These are phyloP conservation scores for Sonneratia caseolaris DNA, from an alignment of 345 rosid genomes.

Conservation along the genomic window DNA sequence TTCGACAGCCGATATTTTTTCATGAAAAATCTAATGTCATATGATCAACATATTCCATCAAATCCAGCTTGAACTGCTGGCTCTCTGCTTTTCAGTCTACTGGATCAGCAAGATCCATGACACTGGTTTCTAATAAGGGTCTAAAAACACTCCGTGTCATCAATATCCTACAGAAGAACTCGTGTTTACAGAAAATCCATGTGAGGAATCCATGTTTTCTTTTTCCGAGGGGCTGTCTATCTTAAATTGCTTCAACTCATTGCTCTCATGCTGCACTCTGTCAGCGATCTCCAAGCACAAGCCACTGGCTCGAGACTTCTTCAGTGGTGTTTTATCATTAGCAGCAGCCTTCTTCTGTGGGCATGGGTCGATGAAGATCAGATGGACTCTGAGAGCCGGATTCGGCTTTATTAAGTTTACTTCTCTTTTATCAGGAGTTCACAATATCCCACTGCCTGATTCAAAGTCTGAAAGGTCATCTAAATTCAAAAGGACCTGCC, in stretches of 20 bases:
- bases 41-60: too few relatives aligned
- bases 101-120: too few relatives aligned
- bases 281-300: slow-evolving; percentile 73
- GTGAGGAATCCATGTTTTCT: too few relatives aligned
- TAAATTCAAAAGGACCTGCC: slow-evolving; percentile 68
- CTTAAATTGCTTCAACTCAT: slow-evolving; percentile 43
- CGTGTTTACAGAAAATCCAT: too few relatives aligned
- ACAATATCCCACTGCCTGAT: slow-evolving; percentile 48
- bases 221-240: slow-evolving; percentile 17
- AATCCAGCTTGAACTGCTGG: too few relatives aligned
- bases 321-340: slow-evolving; percentile 33
- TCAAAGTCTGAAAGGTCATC: slow-evolving; percentile 63
- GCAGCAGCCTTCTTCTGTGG: slow-evolving; percentile 31
- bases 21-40: too few relatives aligned
- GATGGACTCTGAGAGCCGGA: slow-evolving; percentile 51
- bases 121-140: too few relatives aligned
- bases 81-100: too few relatives aligned
- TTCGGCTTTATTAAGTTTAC: slow-evolving; percentile 71
- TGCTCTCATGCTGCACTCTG: slow-evolving; percentile 80
- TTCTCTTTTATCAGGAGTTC: slow-evolving; percentile 49
- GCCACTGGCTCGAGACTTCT: slow-evolving; percentile 35
- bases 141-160: slow-evolving; percentile 55
- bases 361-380: slow-evolving; percentile 66
- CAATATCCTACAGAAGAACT: slow-evolving; percentile 13
- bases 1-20: too few relatives aligned